Percentiles rank a stretch among this genome's conserved stretches.
Evolutionary conservation across 805 yeast species (phyloP).

Genomic region (Cyberlindnera maritima): DNA sequence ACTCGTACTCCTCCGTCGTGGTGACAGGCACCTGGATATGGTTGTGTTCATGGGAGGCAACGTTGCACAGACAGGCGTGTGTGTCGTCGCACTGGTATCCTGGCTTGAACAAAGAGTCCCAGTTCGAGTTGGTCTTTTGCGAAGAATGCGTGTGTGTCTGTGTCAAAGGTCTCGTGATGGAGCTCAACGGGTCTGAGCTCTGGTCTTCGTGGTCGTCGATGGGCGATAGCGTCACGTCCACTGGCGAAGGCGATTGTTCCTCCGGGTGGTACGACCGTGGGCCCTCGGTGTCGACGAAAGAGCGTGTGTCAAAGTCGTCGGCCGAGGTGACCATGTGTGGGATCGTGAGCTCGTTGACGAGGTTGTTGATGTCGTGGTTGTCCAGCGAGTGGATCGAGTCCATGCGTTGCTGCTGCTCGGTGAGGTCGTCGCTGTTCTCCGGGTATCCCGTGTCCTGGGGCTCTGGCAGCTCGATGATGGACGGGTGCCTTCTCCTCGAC

Average conservation of each 20-base stretch:
- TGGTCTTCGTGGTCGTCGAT: background rate
- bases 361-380: slow-evolving; percentile 12
- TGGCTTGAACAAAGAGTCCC: slow-evolving; percentile 16
- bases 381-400: slow-evolving; percentile 15
- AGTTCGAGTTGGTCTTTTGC: slow-evolving; percentile 1
- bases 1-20: slow-evolving; percentile 14
- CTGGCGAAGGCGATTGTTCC: no score
- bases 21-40: background rate
- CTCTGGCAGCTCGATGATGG: slow-evolving; percentile 21
- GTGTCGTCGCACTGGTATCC: slow-evolving; percentile 14
- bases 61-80: slow-evolving; percentile 18
- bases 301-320: slow-evolving; percentile 22
- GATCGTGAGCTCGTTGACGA: slow-evolving; percentile 13
- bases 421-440: no score
- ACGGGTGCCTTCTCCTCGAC: slow-evolving; percentile 19
- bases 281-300: slow-evolving; percentile 19
- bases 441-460: background rate
- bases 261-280: background rate
- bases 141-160: slow-evolving; percentile 6
- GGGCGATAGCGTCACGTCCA: background rate
- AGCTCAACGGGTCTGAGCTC: background rate
- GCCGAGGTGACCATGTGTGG: slow-evolving; percentile 19
- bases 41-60: slow-evolving; percentile 10
- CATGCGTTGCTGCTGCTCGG: slow-evolving; percentile 3
- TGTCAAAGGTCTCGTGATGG: background rate